Base-by-base conservation (phyloP, 2,329 filamentous ascomycete species). In the Xylaria arbuscula region DNA sequence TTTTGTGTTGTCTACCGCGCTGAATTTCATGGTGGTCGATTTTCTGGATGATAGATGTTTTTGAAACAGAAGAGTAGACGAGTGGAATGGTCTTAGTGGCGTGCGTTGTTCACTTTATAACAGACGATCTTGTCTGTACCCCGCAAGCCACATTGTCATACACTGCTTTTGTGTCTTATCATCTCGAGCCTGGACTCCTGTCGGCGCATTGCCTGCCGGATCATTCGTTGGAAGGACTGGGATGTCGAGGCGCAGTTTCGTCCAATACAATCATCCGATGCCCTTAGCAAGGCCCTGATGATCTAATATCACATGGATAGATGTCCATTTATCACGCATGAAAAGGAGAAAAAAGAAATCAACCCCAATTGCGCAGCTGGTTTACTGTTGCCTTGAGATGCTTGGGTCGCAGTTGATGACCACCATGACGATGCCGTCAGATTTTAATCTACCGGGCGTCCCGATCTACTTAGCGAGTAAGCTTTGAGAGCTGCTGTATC, bases 1-100 rank as follows among this genome's bases (percentile, higher is more conserved):
- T 15, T 69, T 69, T 1, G 51, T 34, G 28, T 54, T 66, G 36
- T 65, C 51, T 36, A 10, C 2, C 4, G 10, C n/a, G 13, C 10
- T n/a, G 36, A 17, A 38, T 34, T 38, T 15, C 66, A 66, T 65
- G 5, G 42, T 59, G 19, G 22, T 17, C 5, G 24, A n/a, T 38
- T 28, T 47, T n/a, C 9, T 36, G n/a, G 9, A 10, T 22, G 51
- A 36, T 38, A 17, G 5, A 55, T 15, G 19, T 8, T 0, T 34
- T 36, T 45, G 19, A 51, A 7, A 15, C 17, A 22, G 42, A 28
- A 22, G 38, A 50, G 15, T 28, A 6, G 8, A 34, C 2, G 13
- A 9, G 19, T 54, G 13, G 9, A 54, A 11, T 36, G 11, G 17
- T 36, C 36, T 17, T 54, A 54, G 51, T 7, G 10, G 6, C n/a